Evolutionary conservation across 768 basidiomycete genomes (phyloP).

Genomic region (Pleurotus platypus): DNA sequence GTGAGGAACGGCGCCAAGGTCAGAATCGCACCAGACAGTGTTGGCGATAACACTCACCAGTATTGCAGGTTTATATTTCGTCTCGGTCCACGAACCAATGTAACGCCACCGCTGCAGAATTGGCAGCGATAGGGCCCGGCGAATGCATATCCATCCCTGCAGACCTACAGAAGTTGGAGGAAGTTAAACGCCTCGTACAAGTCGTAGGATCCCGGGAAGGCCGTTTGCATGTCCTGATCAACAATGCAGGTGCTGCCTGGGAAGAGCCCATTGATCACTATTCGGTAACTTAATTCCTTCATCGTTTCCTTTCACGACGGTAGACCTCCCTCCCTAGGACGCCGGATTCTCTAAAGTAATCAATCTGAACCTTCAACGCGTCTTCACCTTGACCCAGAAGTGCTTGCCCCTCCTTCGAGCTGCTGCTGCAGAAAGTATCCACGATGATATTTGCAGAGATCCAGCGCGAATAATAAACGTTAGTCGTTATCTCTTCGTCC

Average conservation of each 20-base stretch:
- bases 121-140: constrained; percentile 51
- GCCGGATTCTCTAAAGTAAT: constrained; percentile 58
- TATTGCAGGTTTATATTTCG: constrained; percentile 54
- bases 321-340: constrained; percentile 31
- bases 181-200: constrained; percentile 48
- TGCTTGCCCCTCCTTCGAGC: constrained; percentile 52
- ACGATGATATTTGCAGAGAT: constrained; percentile 34
- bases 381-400: constrained; percentile 63
- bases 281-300: constrained; percentile 26
- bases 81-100: constrained; percentile 54
- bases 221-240: constrained; percentile 54
- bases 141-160: constrained; percentile 50
- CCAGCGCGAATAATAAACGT: constrained; percentile 63
- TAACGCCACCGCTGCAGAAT: constrained; percentile 44
- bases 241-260: constrained; percentile 65
- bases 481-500: neutral
- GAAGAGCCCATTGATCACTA: constrained; percentile 42
- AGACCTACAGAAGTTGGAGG: constrained; percentile 48
- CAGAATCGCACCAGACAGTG: neutral
- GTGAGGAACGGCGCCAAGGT: constrained; percentile 52
- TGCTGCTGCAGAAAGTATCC: constrained; percentile 34
- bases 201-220: constrained; percentile 51
- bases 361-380: constrained; percentile 58
- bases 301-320: too few species aligned
- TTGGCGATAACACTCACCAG: neutral